Conservation (phyloP, 2,329 filamentous ascomycete species). For the Venturia carpophila region DNA sequence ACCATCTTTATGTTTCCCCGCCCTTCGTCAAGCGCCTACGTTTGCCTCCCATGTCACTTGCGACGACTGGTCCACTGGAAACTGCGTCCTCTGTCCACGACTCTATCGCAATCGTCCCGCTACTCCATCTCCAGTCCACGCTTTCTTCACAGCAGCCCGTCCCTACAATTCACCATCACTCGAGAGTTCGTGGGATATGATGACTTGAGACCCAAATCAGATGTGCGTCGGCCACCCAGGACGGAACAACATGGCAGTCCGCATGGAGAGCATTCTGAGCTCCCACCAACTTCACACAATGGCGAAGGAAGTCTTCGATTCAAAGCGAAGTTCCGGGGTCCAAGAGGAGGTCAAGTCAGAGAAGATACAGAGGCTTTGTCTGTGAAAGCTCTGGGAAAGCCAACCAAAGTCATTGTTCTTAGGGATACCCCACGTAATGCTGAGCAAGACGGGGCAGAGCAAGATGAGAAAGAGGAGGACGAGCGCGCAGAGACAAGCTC, state of each 20-base stretch:
- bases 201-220: neutral
- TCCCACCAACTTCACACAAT: neutral
- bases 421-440: conserved; percentile 25
- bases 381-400: conserved; percentile 28
- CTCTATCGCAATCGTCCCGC: neutral
- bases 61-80: conserved; percentile 24
- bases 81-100: conserved; percentile 20
- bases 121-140: neutral
- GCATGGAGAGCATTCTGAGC: neutral
- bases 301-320: neutral
- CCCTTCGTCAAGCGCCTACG: conserved; percentile 30
- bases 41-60: conserved; percentile 35
- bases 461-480: neutral
- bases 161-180: neutral
- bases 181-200: conserved; percentile 20
- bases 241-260: neutral
- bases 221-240: neutral
- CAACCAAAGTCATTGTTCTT: conserved; percentile 31
- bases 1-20: conserved; percentile 29
- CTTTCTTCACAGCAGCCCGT: neutral
- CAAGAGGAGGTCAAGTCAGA: conserved; percentile 22
- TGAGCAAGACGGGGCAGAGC: conserved; percentile 19
- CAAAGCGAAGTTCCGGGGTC: conserved; percentile 25
- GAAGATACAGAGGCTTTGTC: conserved; percentile 27
- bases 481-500: conserved; percentile 7